Evolutionary conservation across 2,329 filamentous ascomycete species (phyloP).

Genomic region (Neobulgaria alba): DNA sequence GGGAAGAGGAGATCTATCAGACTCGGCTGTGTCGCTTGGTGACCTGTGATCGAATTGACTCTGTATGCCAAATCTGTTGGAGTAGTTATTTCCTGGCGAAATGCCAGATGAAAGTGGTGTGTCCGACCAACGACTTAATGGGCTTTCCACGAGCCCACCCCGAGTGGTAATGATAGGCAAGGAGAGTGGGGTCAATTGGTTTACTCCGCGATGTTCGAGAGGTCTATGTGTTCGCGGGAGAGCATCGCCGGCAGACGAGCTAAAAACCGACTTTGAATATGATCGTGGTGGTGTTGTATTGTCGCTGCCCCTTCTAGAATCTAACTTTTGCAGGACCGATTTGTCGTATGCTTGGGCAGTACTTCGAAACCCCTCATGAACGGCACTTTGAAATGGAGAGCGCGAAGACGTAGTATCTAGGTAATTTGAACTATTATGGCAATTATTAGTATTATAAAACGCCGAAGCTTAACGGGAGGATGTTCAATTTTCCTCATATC

Average conservation of each 20-base stretch:
- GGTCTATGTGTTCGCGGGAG: constrained; percentile 28
- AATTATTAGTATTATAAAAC: too few species aligned
- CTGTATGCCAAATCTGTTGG: constrained; percentile 14
- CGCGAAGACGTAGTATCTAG: constrained; percentile 16
- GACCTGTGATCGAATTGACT: constrained; percentile 24
- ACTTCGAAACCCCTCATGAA: constrained; percentile 28
- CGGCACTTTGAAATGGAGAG: constrained; percentile 28
- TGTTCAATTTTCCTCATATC: neutral
- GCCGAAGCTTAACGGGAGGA: constrained; percentile 15
- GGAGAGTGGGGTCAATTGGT: constrained; percentile 29
- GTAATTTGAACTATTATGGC: constrained; percentile 23
- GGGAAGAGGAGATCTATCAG: constrained; percentile 24
- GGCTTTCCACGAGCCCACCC: constrained; percentile 24
- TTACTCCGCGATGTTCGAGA: constrained; percentile 21
- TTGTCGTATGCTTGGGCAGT: constrained; percentile 32
- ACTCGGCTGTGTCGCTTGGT: constrained; percentile 25
- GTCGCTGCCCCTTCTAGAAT: constrained; percentile 25
- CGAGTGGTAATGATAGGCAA: constrained; percentile 26
- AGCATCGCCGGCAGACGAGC: constrained; percentile 26
- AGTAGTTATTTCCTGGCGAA: constrained; percentile 22
- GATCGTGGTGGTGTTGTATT: constrained; percentile 27
- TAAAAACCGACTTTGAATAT: constrained; percentile 22
- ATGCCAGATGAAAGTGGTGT: constrained; percentile 23
- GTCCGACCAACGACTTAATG: constrained; percentile 26
- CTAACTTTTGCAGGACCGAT: constrained; percentile 30